Evolutionary conservation across 2,329 filamentous ascomycete species (phyloP).

Genomic region (Penicillium corylophilum): DNA sequence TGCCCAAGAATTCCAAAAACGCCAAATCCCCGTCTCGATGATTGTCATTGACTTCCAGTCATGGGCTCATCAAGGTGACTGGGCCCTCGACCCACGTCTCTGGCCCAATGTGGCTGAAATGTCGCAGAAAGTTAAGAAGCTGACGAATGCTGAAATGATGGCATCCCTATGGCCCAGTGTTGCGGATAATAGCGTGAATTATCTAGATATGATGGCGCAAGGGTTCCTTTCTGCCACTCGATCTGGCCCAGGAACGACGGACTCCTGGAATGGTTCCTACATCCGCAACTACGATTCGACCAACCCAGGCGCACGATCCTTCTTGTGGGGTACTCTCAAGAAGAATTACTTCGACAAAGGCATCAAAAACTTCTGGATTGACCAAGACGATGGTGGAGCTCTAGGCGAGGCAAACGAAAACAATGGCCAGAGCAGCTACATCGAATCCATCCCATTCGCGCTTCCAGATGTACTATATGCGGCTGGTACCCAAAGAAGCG

Average conservation of each 20-base stretch:
- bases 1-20: slow-evolving; percentile 55
- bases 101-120: slow-evolving; percentile 65
- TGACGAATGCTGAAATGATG: slow-evolving; percentile 61
- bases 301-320: slow-evolving; percentile 56
- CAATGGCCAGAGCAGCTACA: slow-evolving; percentile 52
- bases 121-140: slow-evolving; percentile 55
- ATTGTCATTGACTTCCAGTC: slow-evolving; percentile 67
- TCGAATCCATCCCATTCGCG: slow-evolving; percentile 33
- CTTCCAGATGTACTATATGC: slow-evolving; percentile 49
- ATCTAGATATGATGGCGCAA: slow-evolving; percentile 57
- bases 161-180: slow-evolving; percentile 67
- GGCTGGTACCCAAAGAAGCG: slow-evolving; percentile 57
- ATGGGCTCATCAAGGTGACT: slow-evolving; percentile 64
- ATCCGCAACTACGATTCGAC: slow-evolving; percentile 61
- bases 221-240: slow-evolving; percentile 59
- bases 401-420: slow-evolving; percentile 38
- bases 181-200: slow-evolving; percentile 57
- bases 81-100: slow-evolving; percentile 60
- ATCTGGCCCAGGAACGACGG: slow-evolving; percentile 54
- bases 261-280: slow-evolving; percentile 58
- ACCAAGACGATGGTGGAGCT: slow-evolving; percentile 58
- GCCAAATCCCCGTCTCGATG: slow-evolving; percentile 58
- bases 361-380: slow-evolving; percentile 64
- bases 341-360: slow-evolving; percentile 60
- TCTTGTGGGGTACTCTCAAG: slow-evolving; percentile 58